Evolutionary conservation across 495 filamentous ascomycete genomes (phyloP).

Genomic region (Aspergillus biplanus): DNA sequence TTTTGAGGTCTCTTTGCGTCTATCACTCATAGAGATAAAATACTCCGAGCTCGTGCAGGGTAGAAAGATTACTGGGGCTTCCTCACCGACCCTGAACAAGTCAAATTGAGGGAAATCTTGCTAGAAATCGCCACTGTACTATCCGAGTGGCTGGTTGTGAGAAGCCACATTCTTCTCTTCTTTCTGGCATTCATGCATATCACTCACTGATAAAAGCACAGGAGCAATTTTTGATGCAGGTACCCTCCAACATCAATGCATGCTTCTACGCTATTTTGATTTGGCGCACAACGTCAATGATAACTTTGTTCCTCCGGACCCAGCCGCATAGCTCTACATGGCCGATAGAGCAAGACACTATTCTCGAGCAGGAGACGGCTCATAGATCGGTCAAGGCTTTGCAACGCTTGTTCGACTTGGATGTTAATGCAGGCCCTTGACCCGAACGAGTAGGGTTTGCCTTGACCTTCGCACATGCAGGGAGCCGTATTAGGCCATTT

Average conservation of each 20-base stretch:
- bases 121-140: not conserved
- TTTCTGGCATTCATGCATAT: not conserved
- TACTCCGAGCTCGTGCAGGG: not conserved
- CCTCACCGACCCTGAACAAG: not conserved
- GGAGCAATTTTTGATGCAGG: not conserved
- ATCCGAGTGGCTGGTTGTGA: not conserved
- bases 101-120: not conserved
- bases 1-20: not conserved
- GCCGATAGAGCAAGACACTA: not conserved
- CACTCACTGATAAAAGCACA: not conserved
- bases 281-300: not conserved
- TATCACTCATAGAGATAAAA: not conserved
- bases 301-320: not conserved
- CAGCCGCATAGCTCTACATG: not conserved
- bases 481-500: no score
- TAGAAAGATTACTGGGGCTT: not conserved
- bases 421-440: not conserved
- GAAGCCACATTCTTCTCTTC: not conserved
- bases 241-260: not conserved
- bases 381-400: not conserved
- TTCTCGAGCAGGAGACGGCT: not conserved
- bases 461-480: no score
- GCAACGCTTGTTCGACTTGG: not conserved
- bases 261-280: not conserved
- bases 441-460: no score